A percentile compares a stretch with the other conserved stretches of the same genome.
These are phyloP conservation scores for Chlorella ohadii DNA, from an alignment of 139 green algal species.

Conservation along the genomic window DNA sequence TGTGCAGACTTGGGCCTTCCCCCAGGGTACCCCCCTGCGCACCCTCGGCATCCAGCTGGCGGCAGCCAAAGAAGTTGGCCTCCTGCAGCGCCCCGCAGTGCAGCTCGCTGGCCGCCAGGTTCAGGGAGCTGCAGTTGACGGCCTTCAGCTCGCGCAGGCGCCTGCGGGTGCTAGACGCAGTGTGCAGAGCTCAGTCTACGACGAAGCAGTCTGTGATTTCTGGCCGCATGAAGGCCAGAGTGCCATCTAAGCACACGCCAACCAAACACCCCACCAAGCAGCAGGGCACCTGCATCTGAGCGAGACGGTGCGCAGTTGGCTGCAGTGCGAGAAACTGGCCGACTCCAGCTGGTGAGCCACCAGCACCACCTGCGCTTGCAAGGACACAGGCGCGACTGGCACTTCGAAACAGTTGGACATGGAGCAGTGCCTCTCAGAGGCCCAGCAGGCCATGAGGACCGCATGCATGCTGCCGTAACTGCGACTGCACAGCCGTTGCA, in stretches of 20 bases:
- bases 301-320: slow-evolving; percentile 17
- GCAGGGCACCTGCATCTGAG: slow-evolving; percentile 31
- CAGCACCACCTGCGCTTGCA: slow-evolving; percentile 1
- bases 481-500: too few species aligned
- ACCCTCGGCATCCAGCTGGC: slow-evolving; percentile 27
- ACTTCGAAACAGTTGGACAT: too few species aligned
- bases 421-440: too few species aligned
- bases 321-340: slow-evolving; percentile 22
- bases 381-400: background rate
- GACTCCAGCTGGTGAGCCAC: background rate
- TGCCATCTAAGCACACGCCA: too few species aligned
- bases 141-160: slow-evolving; percentile 16
- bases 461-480: too few species aligned
- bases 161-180: background rate
- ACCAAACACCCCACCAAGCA: too few species aligned
- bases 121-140: slow-evolving; percentile 25
- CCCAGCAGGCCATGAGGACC: too few species aligned
- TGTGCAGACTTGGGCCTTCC: too few species aligned
- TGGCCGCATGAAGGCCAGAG: too few species aligned
- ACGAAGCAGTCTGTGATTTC: too few species aligned
- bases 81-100: background rate
- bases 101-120: slow-evolving; percentile 21
- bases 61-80: slow-evolving; percentile 25
- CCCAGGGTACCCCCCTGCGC: background rate
- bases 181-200: background rate